Base-by-base conservation (phyloP, 768 basidiomycete species). In the Leccinum truebloodii region DNA sequence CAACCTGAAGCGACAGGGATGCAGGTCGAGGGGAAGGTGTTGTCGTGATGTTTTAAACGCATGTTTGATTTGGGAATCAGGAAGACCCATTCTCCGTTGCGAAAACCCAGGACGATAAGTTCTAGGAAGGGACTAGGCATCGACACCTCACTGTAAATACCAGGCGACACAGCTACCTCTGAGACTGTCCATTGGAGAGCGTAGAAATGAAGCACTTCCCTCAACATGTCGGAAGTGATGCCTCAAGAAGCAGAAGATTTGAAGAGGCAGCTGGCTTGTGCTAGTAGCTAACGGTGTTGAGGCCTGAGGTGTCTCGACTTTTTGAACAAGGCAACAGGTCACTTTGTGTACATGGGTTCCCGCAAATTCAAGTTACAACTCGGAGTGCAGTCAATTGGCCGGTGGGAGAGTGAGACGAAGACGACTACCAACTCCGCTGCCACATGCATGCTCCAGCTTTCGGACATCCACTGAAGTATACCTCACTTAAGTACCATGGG, bases 401-500 rank as follows among this genome's bases (percentile, higher is more conserved):
- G 20, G 44, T 46, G 24, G 7, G 57, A 54, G 28, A 26, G 41
- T 39, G 54, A n/a, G 34, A 13, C 39, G 4, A 8, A 35, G 35
- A 35, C 35, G 35, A 35, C 35, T 35, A 12, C 34, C 13, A 35
- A 35, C 35, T 35, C 35, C 35, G 35, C 35, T 35, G 35, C 35
- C 35, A 14, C 13, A 35, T 34, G 32, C 34, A 34, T 13, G 28
- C 37, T 32, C 10, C 37, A 18, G 16, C 28, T 44, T 57, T 13
- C 10, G 16, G 37, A 55, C 57, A 4, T 14, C 37, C 28, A 26
- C 37, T 41, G 20, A 26, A 61, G 12, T 20, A 52, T 28, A 44
- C 16, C 8, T 6, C 37, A 30, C 22, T 14, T 46, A 9, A 30
- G 30, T 32, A 60, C 55, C 52, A 89, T 88, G 87, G 86, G 74